Conservation (phyloP, 192 early-diverging fungal species). For the Mortierella claussenii region DNA sequence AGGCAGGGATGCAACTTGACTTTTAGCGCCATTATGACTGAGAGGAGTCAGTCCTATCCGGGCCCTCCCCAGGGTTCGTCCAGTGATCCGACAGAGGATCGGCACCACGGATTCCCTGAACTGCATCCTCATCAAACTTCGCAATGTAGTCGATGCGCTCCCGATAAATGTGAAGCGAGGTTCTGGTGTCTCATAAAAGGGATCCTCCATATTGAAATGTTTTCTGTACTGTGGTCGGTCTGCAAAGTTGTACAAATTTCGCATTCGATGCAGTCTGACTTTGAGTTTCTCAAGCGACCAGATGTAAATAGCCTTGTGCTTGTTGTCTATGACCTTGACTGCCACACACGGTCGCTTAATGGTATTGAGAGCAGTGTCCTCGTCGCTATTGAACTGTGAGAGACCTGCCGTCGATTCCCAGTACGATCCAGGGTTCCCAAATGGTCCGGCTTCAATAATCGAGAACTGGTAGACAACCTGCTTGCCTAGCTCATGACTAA, state of each 20-base stretch:
- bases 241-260: slow-evolving; percentile 69
- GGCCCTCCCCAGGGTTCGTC: slow-evolving; percentile 44
- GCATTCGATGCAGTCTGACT: slow-evolving; percentile 77
- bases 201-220: slow-evolving; percentile 70
- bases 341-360: slow-evolving; percentile 64
- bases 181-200: slow-evolving; percentile 67
- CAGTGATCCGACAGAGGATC: slow-evolving; percentile 59
- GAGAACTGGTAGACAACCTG: slow-evolving; percentile 89
- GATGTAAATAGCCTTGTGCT: slow-evolving; percentile 62
- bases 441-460: slow-evolving; percentile 72
- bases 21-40: slow-evolving; percentile 5
- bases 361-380: slow-evolving; percentile 57
- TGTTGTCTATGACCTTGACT: slow-evolving; percentile 64
- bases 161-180: slow-evolving; percentile 66
- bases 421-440: slow-evolving; percentile 56
- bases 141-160: slow-evolving; percentile 54
- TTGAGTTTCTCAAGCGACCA: slow-evolving; percentile 76
- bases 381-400: slow-evolving; percentile 60
- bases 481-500: slow-evolving; percentile 84
- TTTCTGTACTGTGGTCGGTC: slow-evolving; percentile 68
- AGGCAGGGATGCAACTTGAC: not conserved
- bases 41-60: slow-evolving; percentile 58
- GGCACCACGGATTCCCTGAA: slow-evolving; percentile 55
- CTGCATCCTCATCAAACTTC: slow-evolving; percentile 53
- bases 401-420: slow-evolving; percentile 64